Evolutionary conservation across 148 eudicot genomes (phyloP).

Genomic region (Drosera capensis): DNA sequence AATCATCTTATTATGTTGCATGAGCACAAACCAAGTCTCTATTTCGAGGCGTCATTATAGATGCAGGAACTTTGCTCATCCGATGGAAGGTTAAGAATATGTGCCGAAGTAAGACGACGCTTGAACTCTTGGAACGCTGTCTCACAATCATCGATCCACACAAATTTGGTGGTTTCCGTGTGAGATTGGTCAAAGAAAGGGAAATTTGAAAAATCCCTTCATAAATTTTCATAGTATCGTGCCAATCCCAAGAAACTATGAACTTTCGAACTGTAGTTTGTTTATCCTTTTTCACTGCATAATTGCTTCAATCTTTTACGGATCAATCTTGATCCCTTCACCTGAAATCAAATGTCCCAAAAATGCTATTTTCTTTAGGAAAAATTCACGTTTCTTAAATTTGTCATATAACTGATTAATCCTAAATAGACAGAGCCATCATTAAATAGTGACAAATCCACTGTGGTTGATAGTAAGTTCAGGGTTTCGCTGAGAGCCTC

Average conservation of each 20-base stretch:
- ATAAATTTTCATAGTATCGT: background rate
- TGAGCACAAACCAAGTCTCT: background rate
- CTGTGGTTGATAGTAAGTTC: background rate
- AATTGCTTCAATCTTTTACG: background rate
- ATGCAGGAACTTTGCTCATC: background rate
- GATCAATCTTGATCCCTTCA: background rate
- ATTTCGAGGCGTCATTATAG: background rate
- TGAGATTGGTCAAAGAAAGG: background rate
- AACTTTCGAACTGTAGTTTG: background rate
- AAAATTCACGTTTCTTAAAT: constrained; percentile 6
- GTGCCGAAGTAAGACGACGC: background rate
- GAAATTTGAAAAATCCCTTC: background rate
- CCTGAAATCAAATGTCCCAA: background rate
- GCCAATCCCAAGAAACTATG: no score
- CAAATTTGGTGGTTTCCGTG: background rate
- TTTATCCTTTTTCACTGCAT: background rate
- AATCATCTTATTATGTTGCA: background rate
- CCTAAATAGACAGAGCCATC: background rate
- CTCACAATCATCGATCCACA: background rate
- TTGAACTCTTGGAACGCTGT: background rate
- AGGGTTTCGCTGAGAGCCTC: background rate
- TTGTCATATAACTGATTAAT: no score
- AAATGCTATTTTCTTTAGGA: background rate
- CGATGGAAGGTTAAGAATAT: background rate
- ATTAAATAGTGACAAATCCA: background rate